Percentiles rank a stretch among this genome's conserved stretches.
These are phyloP conservation scores for Apiospora sp. DNA, from an alignment of 2,329 filamentous ascomycete species.

Conservation along the genomic window DNA sequence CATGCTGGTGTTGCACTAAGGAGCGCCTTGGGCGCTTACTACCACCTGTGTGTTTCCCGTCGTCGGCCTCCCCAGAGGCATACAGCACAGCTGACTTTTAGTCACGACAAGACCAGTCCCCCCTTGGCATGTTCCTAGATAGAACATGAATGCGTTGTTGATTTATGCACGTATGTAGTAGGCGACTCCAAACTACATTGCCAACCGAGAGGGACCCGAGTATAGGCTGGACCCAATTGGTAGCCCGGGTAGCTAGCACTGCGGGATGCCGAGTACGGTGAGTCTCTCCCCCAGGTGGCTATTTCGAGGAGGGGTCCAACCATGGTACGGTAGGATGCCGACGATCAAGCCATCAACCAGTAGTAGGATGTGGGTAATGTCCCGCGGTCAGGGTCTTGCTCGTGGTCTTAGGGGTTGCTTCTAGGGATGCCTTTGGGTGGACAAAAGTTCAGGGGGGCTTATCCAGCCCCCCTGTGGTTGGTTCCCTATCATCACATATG, in stretches of 20 bases:
- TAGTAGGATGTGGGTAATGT: neutral
- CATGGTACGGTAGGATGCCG: neutral
- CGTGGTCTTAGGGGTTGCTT: neutral
- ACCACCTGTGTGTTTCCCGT: neutral
- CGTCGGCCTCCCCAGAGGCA: neutral
- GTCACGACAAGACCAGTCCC: neutral
- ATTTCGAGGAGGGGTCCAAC: neutral
- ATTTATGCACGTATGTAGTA: neutral
- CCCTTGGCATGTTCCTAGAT: neutral
- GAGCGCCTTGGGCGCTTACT: slow-evolving; percentile 12
- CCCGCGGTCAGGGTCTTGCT: slow-evolving; percentile 2
- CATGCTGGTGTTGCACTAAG: slow-evolving; percentile 14
- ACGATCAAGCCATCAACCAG: neutral
- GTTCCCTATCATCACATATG: neutral
- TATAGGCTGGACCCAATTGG: neutral
- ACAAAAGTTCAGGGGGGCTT: neutral
- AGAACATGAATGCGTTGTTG: neutral
- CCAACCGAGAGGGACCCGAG: neutral
- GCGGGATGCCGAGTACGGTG: slow-evolving; percentile 5
- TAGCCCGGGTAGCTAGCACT: neutral
- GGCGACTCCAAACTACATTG: neutral
- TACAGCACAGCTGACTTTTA: neutral
- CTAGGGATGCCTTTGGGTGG: neutral
- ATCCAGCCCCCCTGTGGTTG: neutral
- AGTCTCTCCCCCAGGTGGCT: neutral